Evolutionary conservation across 2,329 filamentous ascomycete genomes (phyloP).

Genomic region (Phyllosticta citriasiana): DNA sequence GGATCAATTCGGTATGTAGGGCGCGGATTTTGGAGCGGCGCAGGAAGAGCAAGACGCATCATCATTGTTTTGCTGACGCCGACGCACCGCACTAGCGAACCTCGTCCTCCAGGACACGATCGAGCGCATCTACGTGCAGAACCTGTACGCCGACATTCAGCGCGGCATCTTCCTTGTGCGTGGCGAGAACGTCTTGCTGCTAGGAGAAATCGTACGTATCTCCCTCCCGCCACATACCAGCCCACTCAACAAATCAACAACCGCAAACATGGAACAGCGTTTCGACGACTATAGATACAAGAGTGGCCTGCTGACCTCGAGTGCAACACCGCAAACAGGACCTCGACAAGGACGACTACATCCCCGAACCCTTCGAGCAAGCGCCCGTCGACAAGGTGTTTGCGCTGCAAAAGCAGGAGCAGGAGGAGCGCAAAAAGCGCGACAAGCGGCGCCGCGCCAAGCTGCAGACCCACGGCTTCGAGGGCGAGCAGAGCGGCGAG

Average conservation of each 20-base stretch:
- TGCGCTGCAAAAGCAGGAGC: conserved; percentile 62
- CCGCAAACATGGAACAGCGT: no score
- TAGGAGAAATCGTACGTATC: conserved; percentile 69
- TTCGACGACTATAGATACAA: no score
- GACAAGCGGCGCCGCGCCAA: conserved; percentile 8
- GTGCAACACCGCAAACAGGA: conserved; percentile 36
- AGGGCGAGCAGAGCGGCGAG: conserved; percentile 10
- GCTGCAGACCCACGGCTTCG: conserved; percentile 9
- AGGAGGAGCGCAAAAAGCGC: conserved; percentile 51
- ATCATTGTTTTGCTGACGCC: neutral
- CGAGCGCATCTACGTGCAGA: conserved; percentile 70
- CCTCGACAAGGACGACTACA: conserved; percentile 86
- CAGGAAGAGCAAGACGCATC: neutral
- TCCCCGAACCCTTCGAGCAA: conserved; percentile 57
- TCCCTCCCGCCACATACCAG: no score
- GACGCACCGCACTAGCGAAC: conserved; percentile 49
- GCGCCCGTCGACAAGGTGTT: conserved; percentile 62
- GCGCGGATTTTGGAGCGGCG: neutral
- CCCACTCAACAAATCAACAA: no score
- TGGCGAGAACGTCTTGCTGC: conserved; percentile 91
- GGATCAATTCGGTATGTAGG: conserved; percentile 81
- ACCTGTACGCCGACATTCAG: conserved; percentile 72
- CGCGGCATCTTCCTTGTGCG: conserved; percentile 85
- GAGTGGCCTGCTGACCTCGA: neutral
- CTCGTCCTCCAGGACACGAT: conserved; percentile 87